phyloP scores from a whole-genome alignment of 495 filamentous ascomycete genomes.

The Letharia lupina region DNA sequence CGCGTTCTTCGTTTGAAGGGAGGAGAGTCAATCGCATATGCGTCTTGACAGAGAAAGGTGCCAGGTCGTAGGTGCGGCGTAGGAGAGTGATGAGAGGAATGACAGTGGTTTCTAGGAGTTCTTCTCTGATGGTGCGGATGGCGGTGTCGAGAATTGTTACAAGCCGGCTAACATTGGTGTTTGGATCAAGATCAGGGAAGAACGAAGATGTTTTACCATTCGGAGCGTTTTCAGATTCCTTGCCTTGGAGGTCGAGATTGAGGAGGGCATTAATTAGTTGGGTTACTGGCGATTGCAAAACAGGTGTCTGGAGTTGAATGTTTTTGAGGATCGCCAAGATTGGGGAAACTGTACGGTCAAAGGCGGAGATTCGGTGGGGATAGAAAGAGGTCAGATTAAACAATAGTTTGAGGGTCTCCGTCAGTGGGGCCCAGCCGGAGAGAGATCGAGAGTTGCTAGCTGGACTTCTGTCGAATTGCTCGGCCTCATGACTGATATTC shows the following conservation, averaged over 20 bases:
- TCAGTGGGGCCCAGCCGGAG: conserved; percentile 48
- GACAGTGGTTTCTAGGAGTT: conserved; percentile 56
- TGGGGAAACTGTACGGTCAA: conserved; percentile 58
- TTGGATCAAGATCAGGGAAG: conserved; percentile 59
- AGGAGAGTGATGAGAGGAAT: conserved; percentile 67
- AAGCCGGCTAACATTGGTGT: conserved; percentile 56
- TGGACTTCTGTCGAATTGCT: background rate
- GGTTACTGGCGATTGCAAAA: conserved; percentile 51
- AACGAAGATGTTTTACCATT: conserved; percentile 42
- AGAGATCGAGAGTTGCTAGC: conserved; percentile 37
- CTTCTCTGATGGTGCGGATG: conserved; percentile 48
- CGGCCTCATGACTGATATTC: conserved; percentile 63
- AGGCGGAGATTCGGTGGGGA: conserved; percentile 48
- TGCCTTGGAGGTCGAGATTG: conserved; percentile 56
- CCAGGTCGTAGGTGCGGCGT: conserved; percentile 60
- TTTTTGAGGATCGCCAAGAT: conserved; percentile 63
- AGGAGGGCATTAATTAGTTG: conserved; percentile 72
- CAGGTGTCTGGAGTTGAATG: conserved; percentile 45
- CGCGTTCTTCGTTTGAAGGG: conserved; percentile 72
- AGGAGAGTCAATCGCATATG: conserved; percentile 62
- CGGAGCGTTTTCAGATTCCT: conserved; percentile 25
- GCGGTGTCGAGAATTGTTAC: conserved; percentile 66
- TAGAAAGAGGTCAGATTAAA: conserved; percentile 79
- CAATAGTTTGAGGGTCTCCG: conserved; percentile 76
- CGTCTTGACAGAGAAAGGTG: conserved; percentile 52